Conservation (phyloP, 345 rosid genomes). For the Schrenkiella parvula region DNA sequence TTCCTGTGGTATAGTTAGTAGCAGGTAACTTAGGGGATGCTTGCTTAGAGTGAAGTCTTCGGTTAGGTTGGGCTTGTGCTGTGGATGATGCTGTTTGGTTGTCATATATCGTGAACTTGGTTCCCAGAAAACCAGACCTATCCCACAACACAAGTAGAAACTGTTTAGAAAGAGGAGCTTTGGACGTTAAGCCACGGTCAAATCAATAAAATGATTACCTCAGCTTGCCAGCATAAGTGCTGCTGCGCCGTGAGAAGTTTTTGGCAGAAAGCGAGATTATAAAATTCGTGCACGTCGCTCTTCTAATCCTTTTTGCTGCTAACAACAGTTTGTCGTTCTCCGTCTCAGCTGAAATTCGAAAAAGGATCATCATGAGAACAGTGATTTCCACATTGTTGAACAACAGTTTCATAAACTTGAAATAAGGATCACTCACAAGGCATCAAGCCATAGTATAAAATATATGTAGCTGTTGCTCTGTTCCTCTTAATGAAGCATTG, state of each 20-base stretch:
- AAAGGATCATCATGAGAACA: conserved; percentile 11
- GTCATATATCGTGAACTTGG: conserved; percentile 80
- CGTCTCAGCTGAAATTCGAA: conserved; percentile 56
- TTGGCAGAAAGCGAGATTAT: conserved; percentile 56
- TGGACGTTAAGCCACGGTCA: background rate
- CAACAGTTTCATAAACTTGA: background rate
- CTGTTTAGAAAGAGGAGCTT: background rate
- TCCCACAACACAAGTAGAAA: background rate
- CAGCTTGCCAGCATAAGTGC: conserved; percentile 71
- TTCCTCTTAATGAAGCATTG: conserved; percentile 91
- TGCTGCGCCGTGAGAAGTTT: conserved; percentile 84
- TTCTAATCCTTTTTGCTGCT: conserved; percentile 78
- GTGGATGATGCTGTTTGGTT: conserved; percentile 54
- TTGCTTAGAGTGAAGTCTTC: conserved; percentile 68
- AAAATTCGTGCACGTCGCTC: conserved; percentile 82
- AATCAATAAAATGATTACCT: conserved; percentile 44
- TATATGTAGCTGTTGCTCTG: conserved; percentile 63
- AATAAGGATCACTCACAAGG: conserved; percentile 66
- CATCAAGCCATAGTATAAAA: conserved; percentile 65
- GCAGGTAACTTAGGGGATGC: conserved; percentile 55
- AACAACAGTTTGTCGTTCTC: conserved; percentile 68
- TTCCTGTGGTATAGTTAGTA: conserved; percentile 52
- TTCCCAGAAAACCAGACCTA: conserved; percentile 95
- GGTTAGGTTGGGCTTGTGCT: conserved; percentile 40
- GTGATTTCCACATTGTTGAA: background rate